Evolutionary conservation across 106 monocot genomes (phyloP).

Genomic region (Platanthera guangdongensis): DNA sequence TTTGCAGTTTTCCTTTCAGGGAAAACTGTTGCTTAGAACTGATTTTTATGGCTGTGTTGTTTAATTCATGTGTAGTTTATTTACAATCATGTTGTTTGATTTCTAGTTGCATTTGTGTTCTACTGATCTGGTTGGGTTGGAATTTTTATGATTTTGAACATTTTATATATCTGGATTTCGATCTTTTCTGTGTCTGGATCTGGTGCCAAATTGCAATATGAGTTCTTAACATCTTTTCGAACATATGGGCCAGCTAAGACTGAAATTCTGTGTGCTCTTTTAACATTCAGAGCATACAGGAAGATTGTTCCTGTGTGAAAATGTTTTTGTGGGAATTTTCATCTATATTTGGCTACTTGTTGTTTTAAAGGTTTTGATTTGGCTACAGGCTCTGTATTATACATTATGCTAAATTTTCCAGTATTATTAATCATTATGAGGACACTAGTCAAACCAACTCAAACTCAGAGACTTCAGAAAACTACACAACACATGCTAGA

Average conservation of each 20-base stretch:
- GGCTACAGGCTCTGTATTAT: neutral
- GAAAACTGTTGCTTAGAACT: neutral
- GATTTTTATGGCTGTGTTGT: neutral
- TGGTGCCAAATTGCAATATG: neutral
- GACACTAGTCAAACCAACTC: too few species aligned
- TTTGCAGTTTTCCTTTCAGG: neutral
- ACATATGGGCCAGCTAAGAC: neutral
- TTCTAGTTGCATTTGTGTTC: neutral
- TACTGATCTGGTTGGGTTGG: neutral
- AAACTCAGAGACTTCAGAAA: too few species aligned
- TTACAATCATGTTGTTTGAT: neutral
- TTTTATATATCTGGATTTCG: neutral
- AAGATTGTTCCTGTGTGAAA: neutral
- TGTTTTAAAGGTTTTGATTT: neutral
- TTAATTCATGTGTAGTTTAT: neutral
- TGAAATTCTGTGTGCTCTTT: neutral
- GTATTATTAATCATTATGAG: too few species aligned
- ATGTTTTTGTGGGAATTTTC: neutral
- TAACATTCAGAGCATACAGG: neutral
- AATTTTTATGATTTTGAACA: neutral
- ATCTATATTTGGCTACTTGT: neutral
- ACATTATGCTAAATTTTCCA: too few species aligned
- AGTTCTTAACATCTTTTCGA: neutral
- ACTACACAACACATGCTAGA: too few species aligned
- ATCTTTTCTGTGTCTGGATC: neutral